These are phyloP conservation scores for Neurospora hispaniola DNA, from an alignment of 495 filamentous ascomycete species.

Conservation along the genomic window DNA sequence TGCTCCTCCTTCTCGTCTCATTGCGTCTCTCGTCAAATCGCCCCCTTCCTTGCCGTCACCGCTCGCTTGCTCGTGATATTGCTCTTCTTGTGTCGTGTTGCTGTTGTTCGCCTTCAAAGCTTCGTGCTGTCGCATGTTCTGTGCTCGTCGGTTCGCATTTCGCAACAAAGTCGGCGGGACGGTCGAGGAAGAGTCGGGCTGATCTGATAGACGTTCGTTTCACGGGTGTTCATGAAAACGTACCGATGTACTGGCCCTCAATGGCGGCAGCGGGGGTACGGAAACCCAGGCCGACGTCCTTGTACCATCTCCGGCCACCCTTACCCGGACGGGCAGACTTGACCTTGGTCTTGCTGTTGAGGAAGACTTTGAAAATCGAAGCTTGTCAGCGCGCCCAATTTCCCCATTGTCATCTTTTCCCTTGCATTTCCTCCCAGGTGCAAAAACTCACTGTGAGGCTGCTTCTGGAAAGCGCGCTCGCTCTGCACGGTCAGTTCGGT, in stretches of 20 bases:
- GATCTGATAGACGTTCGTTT: not conserved
- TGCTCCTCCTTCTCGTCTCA: not conserved
- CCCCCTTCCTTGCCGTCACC: not conserved
- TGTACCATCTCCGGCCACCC: conserved; percentile 87
- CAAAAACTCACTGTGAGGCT: conserved; percentile 65
- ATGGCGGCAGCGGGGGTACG: conserved; percentile 94
- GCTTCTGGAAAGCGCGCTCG: conserved; percentile 97
- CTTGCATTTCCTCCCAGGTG: not conserved
- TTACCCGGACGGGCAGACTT: conserved; percentile 80
- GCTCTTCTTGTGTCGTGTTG: not conserved
- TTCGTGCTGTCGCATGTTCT: not conserved
- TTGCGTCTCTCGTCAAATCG: not conserved
- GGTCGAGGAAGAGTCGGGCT: not conserved
- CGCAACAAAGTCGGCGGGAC: not conserved
- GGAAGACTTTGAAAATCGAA: conserved; percentile 52
- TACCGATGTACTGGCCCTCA: conserved; percentile 98
- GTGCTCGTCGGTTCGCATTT: not conserved
- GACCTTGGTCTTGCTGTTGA: conserved; percentile 79
- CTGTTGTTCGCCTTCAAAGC: not conserved
- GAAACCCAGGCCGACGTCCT: conserved; percentile 98
- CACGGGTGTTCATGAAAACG: conserved; percentile 28
- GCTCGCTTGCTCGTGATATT: not conserved
- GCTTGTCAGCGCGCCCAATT: conserved; percentile 11
- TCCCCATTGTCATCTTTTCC: not conserved
- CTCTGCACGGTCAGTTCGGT: conserved; percentile 97